Conservation (phyloP, 1,139 yeast genomes). For the Suhomyces bribrorum region DNA sequence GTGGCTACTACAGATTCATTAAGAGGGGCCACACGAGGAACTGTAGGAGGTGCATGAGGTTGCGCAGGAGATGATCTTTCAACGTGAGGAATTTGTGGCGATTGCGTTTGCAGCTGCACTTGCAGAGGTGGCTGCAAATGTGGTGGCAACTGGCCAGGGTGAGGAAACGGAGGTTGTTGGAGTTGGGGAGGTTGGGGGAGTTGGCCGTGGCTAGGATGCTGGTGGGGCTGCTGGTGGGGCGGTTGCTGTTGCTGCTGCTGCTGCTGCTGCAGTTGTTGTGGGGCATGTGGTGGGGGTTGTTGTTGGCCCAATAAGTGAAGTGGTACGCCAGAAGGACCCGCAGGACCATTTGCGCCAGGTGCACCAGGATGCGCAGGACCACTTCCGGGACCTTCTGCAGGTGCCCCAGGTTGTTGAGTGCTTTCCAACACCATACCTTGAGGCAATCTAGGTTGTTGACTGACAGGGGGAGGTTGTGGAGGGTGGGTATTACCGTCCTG, state of each 20-base stretch:
- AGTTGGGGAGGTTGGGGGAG: conserved; percentile 32
- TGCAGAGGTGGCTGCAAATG: conserved; percentile 20
- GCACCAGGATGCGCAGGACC: conserved; percentile 9
- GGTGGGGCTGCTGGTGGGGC: background rate
- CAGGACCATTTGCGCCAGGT: conserved; percentile 5
- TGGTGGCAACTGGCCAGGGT: conserved; percentile 20
- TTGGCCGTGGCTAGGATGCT: conserved; percentile 18
- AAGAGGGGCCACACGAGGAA: conserved; percentile 7
- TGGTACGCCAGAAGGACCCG: conserved; percentile 14
- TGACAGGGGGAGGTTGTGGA: conserved; percentile 68
- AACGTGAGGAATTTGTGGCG: conserved; percentile 15
- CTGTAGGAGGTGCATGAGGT: conserved; percentile 5
- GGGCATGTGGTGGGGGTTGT: conserved; percentile 8
- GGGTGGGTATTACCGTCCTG: conserved; percentile 70
- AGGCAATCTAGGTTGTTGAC: conserved; percentile 59
- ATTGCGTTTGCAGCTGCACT: conserved; percentile 19
- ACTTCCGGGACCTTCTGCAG: conserved; percentile 13
- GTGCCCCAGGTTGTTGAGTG: conserved; percentile 33
- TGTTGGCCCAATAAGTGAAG: conserved; percentile 10
- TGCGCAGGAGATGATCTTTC: conserved; percentile 20
- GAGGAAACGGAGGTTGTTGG: conserved; percentile 27
- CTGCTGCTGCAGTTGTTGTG: conserved; percentile 31
- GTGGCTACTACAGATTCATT: conserved; percentile 5
- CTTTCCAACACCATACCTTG: conserved; percentile 61
- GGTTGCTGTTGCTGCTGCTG: conserved; percentile 30